Evolutionary conservation across 2,329 filamentous ascomycete species (phyloP).

Genomic region (Alternaria postmessia): DNA sequence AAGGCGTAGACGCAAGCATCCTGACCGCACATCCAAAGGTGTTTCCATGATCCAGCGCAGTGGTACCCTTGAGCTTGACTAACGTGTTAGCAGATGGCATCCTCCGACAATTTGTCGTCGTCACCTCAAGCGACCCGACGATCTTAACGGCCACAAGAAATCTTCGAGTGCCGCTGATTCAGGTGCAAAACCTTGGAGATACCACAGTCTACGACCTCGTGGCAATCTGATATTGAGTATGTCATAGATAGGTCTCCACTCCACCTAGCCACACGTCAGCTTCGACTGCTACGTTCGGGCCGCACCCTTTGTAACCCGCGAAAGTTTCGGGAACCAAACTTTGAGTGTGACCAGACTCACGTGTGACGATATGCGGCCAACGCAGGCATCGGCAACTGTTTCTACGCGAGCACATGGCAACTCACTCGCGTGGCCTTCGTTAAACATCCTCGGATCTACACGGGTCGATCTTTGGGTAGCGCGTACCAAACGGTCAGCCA

Average conservation of each 20-base stretch:
- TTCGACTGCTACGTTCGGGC: background rate
- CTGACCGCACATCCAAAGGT: background rate
- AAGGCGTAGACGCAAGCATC: background rate
- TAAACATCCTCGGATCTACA: background rate
- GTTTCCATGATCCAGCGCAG: background rate
- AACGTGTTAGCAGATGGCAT: background rate
- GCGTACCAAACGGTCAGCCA: constrained; percentile 10
- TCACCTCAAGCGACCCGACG: background rate
- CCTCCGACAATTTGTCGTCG: background rate
- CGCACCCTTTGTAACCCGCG: background rate
- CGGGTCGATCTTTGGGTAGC: constrained; percentile 4
- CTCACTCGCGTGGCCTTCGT: background rate
- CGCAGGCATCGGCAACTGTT: background rate
- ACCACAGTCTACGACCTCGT: background rate
- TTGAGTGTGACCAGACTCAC: background rate
- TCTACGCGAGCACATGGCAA: background rate
- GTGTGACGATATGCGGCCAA: background rate
- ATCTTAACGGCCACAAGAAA: background rate
- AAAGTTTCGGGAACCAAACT: constrained; percentile 9
- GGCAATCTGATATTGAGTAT: background rate
- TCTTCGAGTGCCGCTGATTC: background rate
- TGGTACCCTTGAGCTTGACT: background rate
- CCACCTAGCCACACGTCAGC: background rate
- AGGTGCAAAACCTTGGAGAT: background rate
- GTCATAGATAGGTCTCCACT: background rate